Conservation (phyloP, 2,329 filamentous ascomycete genomes). For the Ascosphaera pollenicola region DNA sequence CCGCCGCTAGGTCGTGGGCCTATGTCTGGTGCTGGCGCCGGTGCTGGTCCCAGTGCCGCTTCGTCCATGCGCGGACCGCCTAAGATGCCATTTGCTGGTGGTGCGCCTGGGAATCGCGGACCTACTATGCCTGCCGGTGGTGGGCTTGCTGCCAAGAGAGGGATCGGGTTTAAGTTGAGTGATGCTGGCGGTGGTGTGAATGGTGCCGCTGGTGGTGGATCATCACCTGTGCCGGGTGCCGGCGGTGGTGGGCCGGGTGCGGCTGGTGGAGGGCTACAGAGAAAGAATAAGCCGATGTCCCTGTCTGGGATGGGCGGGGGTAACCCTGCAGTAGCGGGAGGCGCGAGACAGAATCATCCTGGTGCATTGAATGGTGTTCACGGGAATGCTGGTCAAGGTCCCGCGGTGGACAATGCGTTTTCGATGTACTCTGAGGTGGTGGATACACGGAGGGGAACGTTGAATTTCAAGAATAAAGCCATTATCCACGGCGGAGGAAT, state of each 20-base stretch:
- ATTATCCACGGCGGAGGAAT: constrained; percentile 75
- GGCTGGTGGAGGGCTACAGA: background rate
- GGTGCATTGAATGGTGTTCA: constrained; percentile 2
- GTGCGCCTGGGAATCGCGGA: background rate
- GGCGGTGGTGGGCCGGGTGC: constrained; percentile 1
- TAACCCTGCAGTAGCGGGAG: background rate
- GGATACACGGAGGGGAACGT: constrained; percentile 71
- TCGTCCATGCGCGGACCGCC: background rate
- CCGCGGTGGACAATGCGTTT: constrained; percentile 23
- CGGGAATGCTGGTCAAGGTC: constrained; percentile 3
- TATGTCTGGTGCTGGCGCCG: background rate
- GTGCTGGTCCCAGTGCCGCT: background rate
- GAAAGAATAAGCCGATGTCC: background rate
- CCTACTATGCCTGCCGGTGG: background rate
- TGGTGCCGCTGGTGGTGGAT: constrained; percentile 1
- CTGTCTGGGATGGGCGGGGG: background rate
- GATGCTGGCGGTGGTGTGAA: background rate
- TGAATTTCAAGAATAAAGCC: constrained; percentile 86
- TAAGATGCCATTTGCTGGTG: background rate
- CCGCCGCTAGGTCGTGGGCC: background rate
- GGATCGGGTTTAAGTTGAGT: background rate
- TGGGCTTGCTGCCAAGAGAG: background rate
- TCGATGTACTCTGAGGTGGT: constrained; percentile 62
- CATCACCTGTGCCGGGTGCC: constrained; percentile 1
- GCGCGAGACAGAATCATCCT: background rate